Conservation (phyloP, 140 eudicot species). For the Flaveria floridana region DNA sequence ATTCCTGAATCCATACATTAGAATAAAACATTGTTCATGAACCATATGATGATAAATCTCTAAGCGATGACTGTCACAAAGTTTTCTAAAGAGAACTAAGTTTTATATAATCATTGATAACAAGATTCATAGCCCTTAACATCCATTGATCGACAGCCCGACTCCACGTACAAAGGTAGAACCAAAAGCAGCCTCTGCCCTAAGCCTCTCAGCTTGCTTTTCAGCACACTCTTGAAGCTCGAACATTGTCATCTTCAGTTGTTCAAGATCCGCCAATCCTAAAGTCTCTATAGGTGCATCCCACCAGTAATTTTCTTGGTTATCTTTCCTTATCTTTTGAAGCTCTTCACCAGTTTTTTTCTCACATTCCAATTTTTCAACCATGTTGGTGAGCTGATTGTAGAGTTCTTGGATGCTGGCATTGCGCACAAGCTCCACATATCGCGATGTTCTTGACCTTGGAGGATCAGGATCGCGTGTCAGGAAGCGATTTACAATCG, state of each 20-base stretch:
- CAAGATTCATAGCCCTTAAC: conserved; percentile 20
- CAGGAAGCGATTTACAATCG: conserved; percentile 21
- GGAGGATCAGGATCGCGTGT: conserved; percentile 17
- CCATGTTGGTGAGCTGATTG: conserved; percentile 27
- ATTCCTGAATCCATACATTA: not conserved
- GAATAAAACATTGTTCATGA: not conserved
- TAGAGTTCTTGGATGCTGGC: conserved; percentile 29
- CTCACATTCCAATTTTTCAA: conserved; percentile 23
- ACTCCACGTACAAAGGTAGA: not conserved
- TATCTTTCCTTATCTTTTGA: conserved; percentile 11
- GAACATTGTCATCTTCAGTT: conserved; percentile 29
- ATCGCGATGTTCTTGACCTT: not conserved
- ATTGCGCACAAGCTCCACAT: conserved; percentile 23
- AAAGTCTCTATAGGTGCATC: conserved; percentile 32
- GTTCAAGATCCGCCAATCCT: conserved; percentile 29
- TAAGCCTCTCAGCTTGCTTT: conserved; percentile 12
- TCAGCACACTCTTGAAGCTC: conserved; percentile 22
- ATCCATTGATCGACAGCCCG: not conserved
- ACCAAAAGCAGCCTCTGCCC: not conserved
- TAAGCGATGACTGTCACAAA: not conserved
- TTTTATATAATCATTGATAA: not conserved
- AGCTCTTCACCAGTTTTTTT: conserved; percentile 31
- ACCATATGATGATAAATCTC: not conserved
- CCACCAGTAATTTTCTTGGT: conserved; percentile 32
- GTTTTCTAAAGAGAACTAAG: not conserved